Base-by-base conservation (phyloP, 2,329 filamentous ascomycete species). In the Aspergillus sp. region DNA sequence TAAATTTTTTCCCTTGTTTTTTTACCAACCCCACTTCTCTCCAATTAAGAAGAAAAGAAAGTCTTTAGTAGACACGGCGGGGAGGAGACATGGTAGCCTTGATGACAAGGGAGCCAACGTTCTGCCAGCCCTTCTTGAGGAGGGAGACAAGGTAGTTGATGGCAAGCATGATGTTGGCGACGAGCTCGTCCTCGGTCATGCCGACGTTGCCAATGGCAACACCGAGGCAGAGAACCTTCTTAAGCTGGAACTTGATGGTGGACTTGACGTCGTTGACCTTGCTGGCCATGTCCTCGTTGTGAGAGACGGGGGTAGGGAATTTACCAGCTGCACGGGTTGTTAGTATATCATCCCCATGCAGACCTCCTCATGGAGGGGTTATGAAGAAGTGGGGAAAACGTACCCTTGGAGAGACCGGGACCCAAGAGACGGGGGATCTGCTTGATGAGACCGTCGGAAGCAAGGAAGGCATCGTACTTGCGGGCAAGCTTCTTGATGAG, bases 221-320 rank as follows among this genome's bases (percentile, higher is more conserved):
- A 90, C 93, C 95, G 88, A 99, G 93, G 87, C 95, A 99, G 73
- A 99, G 87, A 80, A 99, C 95, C 91, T 99, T 99, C 91, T 99
- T 99, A 77, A 99, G 87, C 88, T 99, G 93, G 90, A 99, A 99
- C 90, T 99, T 99, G 90, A 99, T 98, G 82, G 95, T 99, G 74
- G 91, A 96, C 90, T 97, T 98, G 87, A 99, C 93, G 81, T 99
- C 95, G 84, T 85, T 96, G 86, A 98, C 91, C 89, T 96, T 97
- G 86, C 83, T 87, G 79, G 82, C 85, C 70, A 99, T 88, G 79
- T 98, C 93, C 77, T 99, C 95, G 79, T 85, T 80, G 90, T 99
- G 95, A 67, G 93, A 97, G 82, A 99, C 90, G 70, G 95, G 95
- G 67, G 93, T 96, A 66, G 95, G 95, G 90, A 99, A 99, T 87